These are phyloP conservation scores for Alternaria sp. DNA, from an alignment of 2,329 filamentous ascomycete species.

Conservation along the genomic window DNA sequence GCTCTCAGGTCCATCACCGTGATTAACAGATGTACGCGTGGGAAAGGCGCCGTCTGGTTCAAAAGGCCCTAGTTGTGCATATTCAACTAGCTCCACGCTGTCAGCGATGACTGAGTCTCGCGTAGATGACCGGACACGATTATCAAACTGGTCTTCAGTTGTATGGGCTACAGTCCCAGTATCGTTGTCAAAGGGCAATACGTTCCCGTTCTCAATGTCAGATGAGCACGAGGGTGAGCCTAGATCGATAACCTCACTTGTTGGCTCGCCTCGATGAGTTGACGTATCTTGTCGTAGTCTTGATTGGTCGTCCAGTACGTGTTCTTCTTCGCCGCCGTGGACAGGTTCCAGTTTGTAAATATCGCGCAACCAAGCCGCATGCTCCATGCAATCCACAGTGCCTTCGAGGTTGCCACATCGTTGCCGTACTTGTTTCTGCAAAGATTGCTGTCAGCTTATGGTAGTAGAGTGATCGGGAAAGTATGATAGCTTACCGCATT, in stretches of 20 bases:
- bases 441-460: background rate
- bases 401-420: constrained; percentile 70
- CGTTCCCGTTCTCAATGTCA: constrained; percentile 4
- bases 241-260: constrained; percentile 29
- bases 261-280: background rate
- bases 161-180: background rate
- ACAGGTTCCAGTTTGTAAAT: constrained; percentile 29
- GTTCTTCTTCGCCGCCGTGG: constrained; percentile 10
- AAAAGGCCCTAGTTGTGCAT: background rate
- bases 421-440: constrained; percentile 58
- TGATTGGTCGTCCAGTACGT: background rate
- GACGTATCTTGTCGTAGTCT: background rate
- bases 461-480: background rate
- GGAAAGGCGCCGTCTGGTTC: background rate
- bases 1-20: constrained; percentile 33
- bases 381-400: constrained; percentile 69
- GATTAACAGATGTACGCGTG: background rate
- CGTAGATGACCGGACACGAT: background rate
- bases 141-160: too few species aligned
- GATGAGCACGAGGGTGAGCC: constrained; percentile 27
- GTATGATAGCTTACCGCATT: constrained; percentile 45
- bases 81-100: constrained; percentile 12
- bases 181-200: background rate
- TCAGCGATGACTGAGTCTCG: constrained; percentile 12
- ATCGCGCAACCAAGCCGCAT: constrained; percentile 56